Evolutionary conservation across 345 rosid species (phyloP).

Genomic region (Anacardium occidentale): DNA sequence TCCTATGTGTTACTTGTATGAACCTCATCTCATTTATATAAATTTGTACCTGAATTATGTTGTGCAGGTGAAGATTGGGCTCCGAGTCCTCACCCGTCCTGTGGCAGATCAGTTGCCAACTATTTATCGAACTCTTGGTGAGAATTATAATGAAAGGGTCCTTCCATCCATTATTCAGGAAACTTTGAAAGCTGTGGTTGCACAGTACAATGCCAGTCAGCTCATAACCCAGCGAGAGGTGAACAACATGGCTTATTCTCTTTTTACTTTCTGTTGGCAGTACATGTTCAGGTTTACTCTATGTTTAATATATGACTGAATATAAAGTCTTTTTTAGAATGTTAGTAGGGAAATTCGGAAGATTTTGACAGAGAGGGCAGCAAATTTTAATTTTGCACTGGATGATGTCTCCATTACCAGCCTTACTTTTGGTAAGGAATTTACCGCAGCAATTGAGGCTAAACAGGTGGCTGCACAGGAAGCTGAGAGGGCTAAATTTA

Average conservation of each 20-base stretch:
- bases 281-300: neutral
- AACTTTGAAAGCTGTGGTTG: constrained; percentile 89
- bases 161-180: constrained; percentile 89
- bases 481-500: constrained; percentile 89
- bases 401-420: constrained; percentile 89
- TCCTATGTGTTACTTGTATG: neutral
- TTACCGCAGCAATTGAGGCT: constrained; percentile 92
- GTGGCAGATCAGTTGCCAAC: constrained; percentile 64
- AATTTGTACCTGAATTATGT: constrained; percentile 15
- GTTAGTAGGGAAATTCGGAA: constrained; percentile 90
- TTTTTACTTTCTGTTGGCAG: neutral
- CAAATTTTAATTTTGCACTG: constrained; percentile 64
- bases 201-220: constrained; percentile 95
- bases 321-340: constrained; percentile 35
- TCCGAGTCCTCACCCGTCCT: constrained; percentile 93
- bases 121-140: constrained; percentile 77
- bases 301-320: neutral
- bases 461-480: constrained; percentile 97
- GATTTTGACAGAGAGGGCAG: constrained; percentile 79
- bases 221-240: constrained; percentile 97
- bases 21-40: neutral
- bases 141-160: constrained; percentile 81
- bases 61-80: constrained; percentile 83
- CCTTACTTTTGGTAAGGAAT: constrained; percentile 90
- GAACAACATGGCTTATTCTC: neutral